Evolutionary conservation across 2,329 filamentous ascomycete genomes (phyloP), one percentile per base, ranked within the genome.

Genomic region (Cladophialophora exuberans): DNA sequence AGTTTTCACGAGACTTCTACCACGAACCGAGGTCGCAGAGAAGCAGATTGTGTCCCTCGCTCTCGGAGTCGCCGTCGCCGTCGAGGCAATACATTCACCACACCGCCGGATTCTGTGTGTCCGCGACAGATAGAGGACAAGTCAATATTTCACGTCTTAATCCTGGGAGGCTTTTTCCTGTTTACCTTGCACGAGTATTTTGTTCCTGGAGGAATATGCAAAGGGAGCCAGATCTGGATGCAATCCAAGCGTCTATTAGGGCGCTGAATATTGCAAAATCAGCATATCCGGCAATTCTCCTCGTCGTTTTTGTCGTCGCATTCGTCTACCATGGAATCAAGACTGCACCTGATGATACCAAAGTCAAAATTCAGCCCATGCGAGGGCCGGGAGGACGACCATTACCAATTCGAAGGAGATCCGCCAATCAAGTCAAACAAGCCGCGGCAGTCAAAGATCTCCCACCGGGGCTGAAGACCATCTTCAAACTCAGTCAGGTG

Each of bases 371-470:
- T 20, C 60, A 63, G 28, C 47, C 63, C 10, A 57, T 62, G 57
- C 52, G 80, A 49, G 92, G 92, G n/a, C 91, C 92, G 1, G 92
- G 90, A 52, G 93, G 92, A 63, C 92, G 95, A 70, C 90, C 90
- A 28, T 77, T 97, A 50, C 91, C 90, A 56, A 88, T 85, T 68
- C 83, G 77, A 74, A 77, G 73, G 70, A 80, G 69, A 68, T 72
- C 70, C 62, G 76, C 73, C 70, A 74, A 71, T 65, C 76, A 72
- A 67, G 75, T 76, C 61, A 76, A 77, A 64, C 72, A 75, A 57
- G 69, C 69, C 47, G 70, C 73, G 60, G 63, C 65, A 22, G 73
- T 73, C 57, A 74, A 75, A 61, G 79, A 84, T 63, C 85, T 90
- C 70, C 86, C 85, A 58, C 80, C 77, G n/a, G 76, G 79, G 42